Evolutionary conservation across 2,329 filamentous ascomycete genomes (phyloP), one percentile per base, ranked within the genome.

Genomic region (Chalaropsis ovoidea): DNA sequence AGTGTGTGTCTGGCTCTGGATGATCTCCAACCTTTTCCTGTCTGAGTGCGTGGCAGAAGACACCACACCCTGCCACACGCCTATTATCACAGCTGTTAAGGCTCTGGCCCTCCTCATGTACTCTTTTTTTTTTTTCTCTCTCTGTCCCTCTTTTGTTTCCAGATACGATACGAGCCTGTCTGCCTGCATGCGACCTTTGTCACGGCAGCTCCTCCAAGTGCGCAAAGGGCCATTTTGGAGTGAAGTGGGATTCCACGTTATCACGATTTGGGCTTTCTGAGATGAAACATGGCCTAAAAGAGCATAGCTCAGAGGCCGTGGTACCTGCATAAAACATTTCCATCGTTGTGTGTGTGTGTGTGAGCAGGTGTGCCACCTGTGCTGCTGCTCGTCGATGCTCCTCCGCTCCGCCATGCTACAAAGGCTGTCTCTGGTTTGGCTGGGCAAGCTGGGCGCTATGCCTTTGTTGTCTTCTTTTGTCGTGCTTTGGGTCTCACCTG

Each of bases 271-370:
- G 31, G 54, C 27, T 19, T 58, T 6, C 15, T 39, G 27, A 35
- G 31, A 58, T 39, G 31, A 58, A 31, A 35, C 54, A 58, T n/a
- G 54, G 54, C 27, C 27, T 27, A 58, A 56, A 17, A 31, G 17
- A 56, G 31, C 17, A 39, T 19, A 58, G 54, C 15, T 39, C 5
- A 8, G n/a, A 58, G 24, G 54, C 17, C 27, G 22, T 31, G 27
- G 54, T 58, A 58, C 54, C 54, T 58, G 54, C 54, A 58, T 58
- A 58, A 31, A 58, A 35, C 27, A 17, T 58, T 31, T 10, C 52
- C 17, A 56, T 22, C 42, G 31, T n/a, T 35, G 31, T 3, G 7
- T 35, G 31, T 35, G 31, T 3, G 31, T 35, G 31, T 7, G 31
- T 7, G 22, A 10, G 19, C 19, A 22, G n/a, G 8, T 24, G 47